Base-by-base conservation (phyloP, 345 rosid species). In the Brassica cretica region DNA sequence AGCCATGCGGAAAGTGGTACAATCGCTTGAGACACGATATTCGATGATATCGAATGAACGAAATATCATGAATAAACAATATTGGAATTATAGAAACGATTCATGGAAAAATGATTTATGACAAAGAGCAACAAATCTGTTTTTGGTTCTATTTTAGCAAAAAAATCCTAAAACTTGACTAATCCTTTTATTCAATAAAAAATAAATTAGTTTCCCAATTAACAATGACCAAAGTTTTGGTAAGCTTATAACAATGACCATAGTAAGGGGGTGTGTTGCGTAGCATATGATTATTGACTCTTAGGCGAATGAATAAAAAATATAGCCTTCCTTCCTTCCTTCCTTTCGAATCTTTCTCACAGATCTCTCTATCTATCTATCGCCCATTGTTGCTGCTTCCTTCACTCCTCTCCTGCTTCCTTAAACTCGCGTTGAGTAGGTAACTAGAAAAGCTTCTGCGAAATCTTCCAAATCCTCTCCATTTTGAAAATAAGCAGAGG, bases 321-420 rank as follows among this genome's bases (percentile, higher is more conserved):
- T 33, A 14, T n/a, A 51, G 56, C 8, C 56, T 51, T 51, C 16
- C 15, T 46, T 5, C 44, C 44, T 12, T 4, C 8, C 33, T 53
- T 64, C 33, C 61, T 71, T 71, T 71, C 39, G 25, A 65, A 71
- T 78, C 76, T 71, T 76, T 78, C 76, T 71, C 81, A 64, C 75
- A 76, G 75, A 76, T 62, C 66, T 76, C 70, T 21, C 30, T 76
- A 29, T 74, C 66, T 76, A 76, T 24, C 30, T 76, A 29, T 74
- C 46, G 33, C 62, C 62, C 73, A 66, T 68, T 76, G 6, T 59
- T 41, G 32, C 73, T 67, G 46, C 73, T 67, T 64, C 16, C 73
- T 59, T 41, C 27, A 3, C 41, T 78, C 7, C 35, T 16, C 5
- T 61, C 35, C 18, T n/a, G 37, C 81, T 24, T 60, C 82, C 37